These are phyloP conservation scores for Lecanicillium sp. DNA, from an alignment of 2,329 filamentous ascomycete genomes.

Conservation along the genomic window DNA sequence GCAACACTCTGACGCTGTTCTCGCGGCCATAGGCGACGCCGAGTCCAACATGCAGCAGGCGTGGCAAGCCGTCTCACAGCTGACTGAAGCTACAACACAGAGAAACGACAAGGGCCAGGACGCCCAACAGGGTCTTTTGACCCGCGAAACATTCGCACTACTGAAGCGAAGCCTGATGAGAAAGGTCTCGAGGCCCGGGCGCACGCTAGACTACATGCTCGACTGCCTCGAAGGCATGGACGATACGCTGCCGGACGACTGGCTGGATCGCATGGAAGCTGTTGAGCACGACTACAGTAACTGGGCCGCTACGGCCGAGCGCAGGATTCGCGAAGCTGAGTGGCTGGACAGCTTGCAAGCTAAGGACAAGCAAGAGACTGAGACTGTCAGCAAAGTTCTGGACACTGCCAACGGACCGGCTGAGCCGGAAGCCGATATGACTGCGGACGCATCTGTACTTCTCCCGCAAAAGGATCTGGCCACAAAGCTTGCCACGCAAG, in stretches of 20 bases:
- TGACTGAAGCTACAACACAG: conserved; percentile 13
- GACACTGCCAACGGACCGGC: too few relatives aligned
- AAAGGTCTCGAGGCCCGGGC: conserved; percentile 63
- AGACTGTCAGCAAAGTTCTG: too few relatives aligned
- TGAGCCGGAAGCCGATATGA: background rate
- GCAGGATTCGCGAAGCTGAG: conserved; percentile 62
- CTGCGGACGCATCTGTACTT: conserved; percentile 1
- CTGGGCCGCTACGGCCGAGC: conserved; percentile 75
- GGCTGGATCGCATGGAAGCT: conserved; percentile 80
- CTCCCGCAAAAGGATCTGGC: conserved; percentile 4
- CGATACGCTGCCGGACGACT: conserved; percentile 77
- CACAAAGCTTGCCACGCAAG: conserved; percentile 3
- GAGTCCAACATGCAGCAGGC: conserved; percentile 57
- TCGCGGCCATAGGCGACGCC: conserved; percentile 58
- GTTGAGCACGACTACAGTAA: conserved; percentile 70
- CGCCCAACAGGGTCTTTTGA: conserved; percentile 16
- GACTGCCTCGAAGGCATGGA: conserved; percentile 76
- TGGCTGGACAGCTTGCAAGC: conserved; percentile 23
- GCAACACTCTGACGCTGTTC: conserved; percentile 61
- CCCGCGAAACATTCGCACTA: conserved; percentile 42
- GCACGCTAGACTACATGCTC: conserved; percentile 73
- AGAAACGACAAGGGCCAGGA: conserved; percentile 11
- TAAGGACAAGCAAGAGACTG: conserved; percentile 6
- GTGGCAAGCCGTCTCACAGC: conserved; percentile 52
- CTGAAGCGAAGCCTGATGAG: conserved; percentile 58